Evolutionary conservation across 768 basidiomycete genomes (phyloP), one percentile per base, ranked within the genome.

Genomic region (Peribolospora kevripleyi): DNA sequence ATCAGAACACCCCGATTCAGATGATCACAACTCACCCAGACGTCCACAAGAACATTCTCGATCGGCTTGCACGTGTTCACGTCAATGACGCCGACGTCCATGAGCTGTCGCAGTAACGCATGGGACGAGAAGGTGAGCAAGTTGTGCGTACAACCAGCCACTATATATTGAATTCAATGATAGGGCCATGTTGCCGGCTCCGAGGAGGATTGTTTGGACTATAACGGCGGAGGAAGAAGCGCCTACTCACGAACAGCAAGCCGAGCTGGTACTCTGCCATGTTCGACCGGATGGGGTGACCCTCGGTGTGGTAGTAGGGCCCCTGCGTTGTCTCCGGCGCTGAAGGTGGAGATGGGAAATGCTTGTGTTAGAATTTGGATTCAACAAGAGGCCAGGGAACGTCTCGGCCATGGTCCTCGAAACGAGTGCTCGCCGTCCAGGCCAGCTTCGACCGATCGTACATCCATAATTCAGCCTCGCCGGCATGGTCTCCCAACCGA

Each of bases 71-170:
- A 67, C 2, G 66, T 67, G 46, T 65, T 61, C 54, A 65, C 63
- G 46, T 67, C 65, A 51, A 67, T 67, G 43, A 67, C 42, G 41
- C 66, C 66, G 40, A 67, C 60, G 52, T 67, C 64, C 66, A 67
- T 67, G 51, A 62, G 53, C 63, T 61, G 46, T 7, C 11, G 8
- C 6, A 14, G 40, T 3, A 9, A 37, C 6, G 7, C 46, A 13
- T 45, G 38, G 45, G n/a, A 36, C 50, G 10, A 43, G 13, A 45
- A n/a, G 36, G 50, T 43, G 36, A 46, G 46, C 37, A 11, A 14
- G 25, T 25, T 25, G 25, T 25, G 25, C 25, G 25, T 25, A 25
- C 25, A 25, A 25, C 25, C 47, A 36, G 39, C 25, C 25, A 25
- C 25, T 25, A 25, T 25, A 25, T 25, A 25, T 25, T 25, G 25